phyloP scores from a whole-genome alignment of 2,329 filamentous ascomycete species.

The Passalora sequoiae region DNA sequence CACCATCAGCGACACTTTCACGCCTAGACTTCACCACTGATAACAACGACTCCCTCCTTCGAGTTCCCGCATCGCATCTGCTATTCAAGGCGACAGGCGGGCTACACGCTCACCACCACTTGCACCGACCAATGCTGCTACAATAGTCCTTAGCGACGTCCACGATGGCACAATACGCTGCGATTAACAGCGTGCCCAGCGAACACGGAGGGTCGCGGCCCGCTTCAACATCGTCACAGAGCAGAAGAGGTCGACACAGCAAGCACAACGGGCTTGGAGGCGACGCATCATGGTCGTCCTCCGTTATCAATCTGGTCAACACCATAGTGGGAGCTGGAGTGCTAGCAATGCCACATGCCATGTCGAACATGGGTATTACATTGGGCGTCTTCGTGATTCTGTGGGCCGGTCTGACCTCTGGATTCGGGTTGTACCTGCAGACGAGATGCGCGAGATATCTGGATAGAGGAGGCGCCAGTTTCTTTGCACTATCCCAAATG shows the following conservation, averaged over 20 bases:
- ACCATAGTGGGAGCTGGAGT: slow-evolving; percentile 95
- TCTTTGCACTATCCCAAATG: slow-evolving; percentile 94
- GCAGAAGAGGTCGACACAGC: slow-evolving; percentile 55
- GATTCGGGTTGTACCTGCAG: slow-evolving; percentile 92
- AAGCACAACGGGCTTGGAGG: slow-evolving; percentile 66
- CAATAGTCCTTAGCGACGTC: slow-evolving; percentile 7
- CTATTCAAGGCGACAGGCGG: no score
- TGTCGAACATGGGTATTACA: slow-evolving; percentile 91
- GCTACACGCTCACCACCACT: no score
- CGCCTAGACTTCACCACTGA: no score
- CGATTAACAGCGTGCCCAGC: slow-evolving; percentile 38
- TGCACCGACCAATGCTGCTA: slow-evolving; percentile 35
- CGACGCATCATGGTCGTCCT: slow-evolving; percentile 82
- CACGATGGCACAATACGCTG: slow-evolving; percentile 44
- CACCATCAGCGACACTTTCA: no score
- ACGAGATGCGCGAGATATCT: slow-evolving; percentile 88
- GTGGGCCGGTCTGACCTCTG: slow-evolving; percentile 84
- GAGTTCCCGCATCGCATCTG: no score
- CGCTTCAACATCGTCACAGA: slow-evolving; percentile 39
- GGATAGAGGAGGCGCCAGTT: slow-evolving; percentile 80
- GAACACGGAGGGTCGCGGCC: slow-evolving; percentile 38
- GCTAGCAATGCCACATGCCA: slow-evolving; percentile 88
- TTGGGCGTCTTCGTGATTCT: slow-evolving; percentile 78
- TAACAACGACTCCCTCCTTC: no score
- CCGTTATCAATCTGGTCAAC: slow-evolving; percentile 91